Base-by-base conservation (phyloP, 495 filamentous ascomycete species). In the Stereocaulon alpinum region DNA sequence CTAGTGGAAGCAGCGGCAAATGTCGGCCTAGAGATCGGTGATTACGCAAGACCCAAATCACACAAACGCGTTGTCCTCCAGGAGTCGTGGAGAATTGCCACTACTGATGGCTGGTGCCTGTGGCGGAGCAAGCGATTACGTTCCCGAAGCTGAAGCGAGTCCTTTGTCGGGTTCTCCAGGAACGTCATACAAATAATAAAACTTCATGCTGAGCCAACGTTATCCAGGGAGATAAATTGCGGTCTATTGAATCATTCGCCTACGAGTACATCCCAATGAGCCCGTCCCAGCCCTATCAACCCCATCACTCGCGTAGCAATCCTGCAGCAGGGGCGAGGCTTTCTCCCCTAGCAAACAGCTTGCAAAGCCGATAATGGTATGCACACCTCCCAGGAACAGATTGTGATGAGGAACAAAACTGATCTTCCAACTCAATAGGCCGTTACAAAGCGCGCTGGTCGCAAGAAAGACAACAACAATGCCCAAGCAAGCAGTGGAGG, bases 391-490 rank as follows among this genome's bases (percentile, higher is more conserved):
- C 14, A 24, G 18, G 6, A 30, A 2, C 14, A 17, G 6, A n/a
- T 9, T 22, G 15, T 17, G 3, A 15, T 17, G 11, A 40, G 18
- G 17, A 32, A 32, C 15, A 30, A 42, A 4, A 30, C 59, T 61
- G 30, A 61, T 42, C 0, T 6, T 6, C 15, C 24, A 4, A 15
- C 22, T 56, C 5, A 29, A 44, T 42, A 68, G 66, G 66, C 53
- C 30, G 61, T 66, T 22, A 68, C 66, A 32, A 68, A 66, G 58
- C 66, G 66, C 51, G 81, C 83, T 22, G 82, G 83, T 58, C 80
- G 84, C 64, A 85, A 82, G 68, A 86, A 82, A 63, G 83, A 87
- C 71, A 76, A 75, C 56, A 78, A 77, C 37, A 77, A 77, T 66
- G 74, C 73, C 57, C 78, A 76, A 60, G 72, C 69, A 15, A 64